These are phyloP conservation scores for Aspergillus sergii DNA, from an alignment of 2,329 filamentous ascomycete species.

Conservation along the genomic window DNA sequence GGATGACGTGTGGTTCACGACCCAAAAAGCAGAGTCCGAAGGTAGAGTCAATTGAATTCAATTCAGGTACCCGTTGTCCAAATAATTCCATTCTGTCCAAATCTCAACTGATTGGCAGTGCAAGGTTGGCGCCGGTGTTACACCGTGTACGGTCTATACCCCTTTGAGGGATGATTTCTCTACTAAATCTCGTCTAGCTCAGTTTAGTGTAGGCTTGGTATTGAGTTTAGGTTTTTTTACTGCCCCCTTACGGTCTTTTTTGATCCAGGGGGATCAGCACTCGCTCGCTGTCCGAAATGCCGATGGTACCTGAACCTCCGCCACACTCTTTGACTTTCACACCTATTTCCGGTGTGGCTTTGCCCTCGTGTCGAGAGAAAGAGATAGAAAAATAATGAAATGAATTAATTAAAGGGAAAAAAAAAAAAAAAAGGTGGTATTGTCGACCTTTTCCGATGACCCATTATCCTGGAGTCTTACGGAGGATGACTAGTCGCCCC, in stretches of 20 bases:
- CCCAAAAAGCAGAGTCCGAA: neutral
- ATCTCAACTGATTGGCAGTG: neutral
- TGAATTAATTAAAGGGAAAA: neutral
- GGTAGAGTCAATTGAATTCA: neutral
- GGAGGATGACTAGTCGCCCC: neutral
- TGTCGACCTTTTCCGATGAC: neutral
- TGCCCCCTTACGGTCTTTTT: neutral
- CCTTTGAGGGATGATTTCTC: neutral
- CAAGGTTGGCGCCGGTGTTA: constrained; percentile 6
- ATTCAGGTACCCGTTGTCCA: neutral
- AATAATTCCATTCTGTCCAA: neutral
- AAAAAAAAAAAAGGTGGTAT: neutral
- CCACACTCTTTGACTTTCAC: neutral
- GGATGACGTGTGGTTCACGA: neutral
- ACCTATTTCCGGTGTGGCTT: neutral
- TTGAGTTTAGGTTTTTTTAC: neutral
- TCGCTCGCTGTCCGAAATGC: neutral
- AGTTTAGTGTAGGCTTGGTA: constrained; percentile 6
- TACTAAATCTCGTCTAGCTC: neutral
- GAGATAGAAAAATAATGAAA: neutral
- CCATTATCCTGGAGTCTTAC: neutral
- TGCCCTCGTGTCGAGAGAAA: neutral
- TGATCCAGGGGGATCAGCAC: neutral
- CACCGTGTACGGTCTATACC: constrained; percentile 1
- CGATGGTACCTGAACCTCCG: neutral